phyloP scores from a whole-genome alignment of 2,329 filamentous ascomycete species.

The Fusarium sp. region DNA sequence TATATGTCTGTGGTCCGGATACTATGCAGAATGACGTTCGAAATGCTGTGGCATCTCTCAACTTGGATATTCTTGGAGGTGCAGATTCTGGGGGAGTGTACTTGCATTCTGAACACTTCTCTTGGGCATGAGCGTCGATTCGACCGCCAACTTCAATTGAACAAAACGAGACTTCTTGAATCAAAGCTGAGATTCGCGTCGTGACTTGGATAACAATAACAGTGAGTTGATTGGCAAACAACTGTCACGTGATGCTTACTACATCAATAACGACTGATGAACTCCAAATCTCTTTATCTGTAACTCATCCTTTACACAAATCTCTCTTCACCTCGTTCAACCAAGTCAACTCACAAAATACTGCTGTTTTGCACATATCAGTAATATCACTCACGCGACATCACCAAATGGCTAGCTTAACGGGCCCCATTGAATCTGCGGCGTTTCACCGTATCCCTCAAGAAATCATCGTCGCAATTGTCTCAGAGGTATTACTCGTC shows the following conservation, averaged over 20 bases:
- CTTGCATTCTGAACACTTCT: neutral
- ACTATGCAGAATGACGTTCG: neutral
- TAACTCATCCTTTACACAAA: neutral
- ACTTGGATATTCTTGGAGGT: neutral
- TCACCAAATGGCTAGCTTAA: neutral
- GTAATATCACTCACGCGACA: neutral
- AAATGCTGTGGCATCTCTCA: neutral
- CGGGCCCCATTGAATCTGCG: neutral
- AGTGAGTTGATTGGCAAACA: neutral
- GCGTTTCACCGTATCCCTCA: neutral
- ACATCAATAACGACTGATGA: neutral
- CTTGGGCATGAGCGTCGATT: neutral
- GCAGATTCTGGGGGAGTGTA: neutral
- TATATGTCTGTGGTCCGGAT: neutral
- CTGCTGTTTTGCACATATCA: neutral
- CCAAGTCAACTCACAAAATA: neutral
- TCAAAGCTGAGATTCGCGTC: neutral
- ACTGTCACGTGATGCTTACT: neutral
- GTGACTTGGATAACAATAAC: neutral
- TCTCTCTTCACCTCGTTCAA: neutral
- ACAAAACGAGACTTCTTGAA: neutral
- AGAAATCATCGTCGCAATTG: neutral
- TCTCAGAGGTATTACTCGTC: neutral
- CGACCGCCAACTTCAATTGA: accelerated
- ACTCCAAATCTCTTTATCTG: neutral